Evolutionary conservation across 768 basidiomycete genomes (phyloP).

Genomic region (Mycena venus): DNA sequence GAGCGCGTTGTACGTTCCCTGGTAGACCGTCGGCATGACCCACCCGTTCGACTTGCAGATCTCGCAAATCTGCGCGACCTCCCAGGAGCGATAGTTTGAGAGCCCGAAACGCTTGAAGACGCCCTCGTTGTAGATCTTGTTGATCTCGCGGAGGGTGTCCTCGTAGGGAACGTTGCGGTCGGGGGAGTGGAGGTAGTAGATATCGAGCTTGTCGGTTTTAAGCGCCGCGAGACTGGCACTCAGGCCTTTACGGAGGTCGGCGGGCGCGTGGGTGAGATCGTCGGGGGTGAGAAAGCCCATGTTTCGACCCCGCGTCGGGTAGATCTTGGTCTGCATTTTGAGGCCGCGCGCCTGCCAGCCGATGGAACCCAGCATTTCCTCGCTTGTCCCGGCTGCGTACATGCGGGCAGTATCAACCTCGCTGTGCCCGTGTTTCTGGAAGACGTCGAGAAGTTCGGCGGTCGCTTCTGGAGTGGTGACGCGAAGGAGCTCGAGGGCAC

Average conservation of each 20-base stretch:
- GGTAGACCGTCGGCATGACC: slow-evolving; percentile 60
- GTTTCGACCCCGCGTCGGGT: slow-evolving; percentile 43
- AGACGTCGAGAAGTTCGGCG: slow-evolving; percentile 55
- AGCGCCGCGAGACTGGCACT: slow-evolving; percentile 56
- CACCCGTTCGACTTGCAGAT: slow-evolving; percentile 60
- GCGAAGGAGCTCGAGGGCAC: no score
- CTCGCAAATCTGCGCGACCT: slow-evolving; percentile 34
- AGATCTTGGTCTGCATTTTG: slow-evolving; percentile 62
- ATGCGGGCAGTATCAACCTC: slow-evolving; percentile 46
- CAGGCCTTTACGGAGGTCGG: slow-evolving; percentile 41
- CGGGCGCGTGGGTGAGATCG: neutral
- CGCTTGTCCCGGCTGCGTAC: slow-evolving; percentile 23
- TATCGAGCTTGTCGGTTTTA: slow-evolving; percentile 46
- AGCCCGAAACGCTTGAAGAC: slow-evolving; percentile 61
- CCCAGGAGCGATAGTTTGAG: slow-evolving; percentile 62
- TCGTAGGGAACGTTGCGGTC: slow-evolving; percentile 59
- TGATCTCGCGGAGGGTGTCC: no score
- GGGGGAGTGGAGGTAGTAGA: slow-evolving; percentile 61
- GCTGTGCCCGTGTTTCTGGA: slow-evolving; percentile 59
- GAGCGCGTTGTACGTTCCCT: slow-evolving; percentile 43
- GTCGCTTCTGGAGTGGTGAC: neutral
- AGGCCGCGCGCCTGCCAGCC: slow-evolving; percentile 58
- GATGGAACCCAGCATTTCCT: slow-evolving; percentile 54
- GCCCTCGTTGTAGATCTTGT: slow-evolving; percentile 57
- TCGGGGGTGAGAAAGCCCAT: neutral